These are phyloP conservation scores for Penicillium capsulatum DNA, from an alignment of 2,329 filamentous ascomycete species.

Conservation along the genomic window DNA sequence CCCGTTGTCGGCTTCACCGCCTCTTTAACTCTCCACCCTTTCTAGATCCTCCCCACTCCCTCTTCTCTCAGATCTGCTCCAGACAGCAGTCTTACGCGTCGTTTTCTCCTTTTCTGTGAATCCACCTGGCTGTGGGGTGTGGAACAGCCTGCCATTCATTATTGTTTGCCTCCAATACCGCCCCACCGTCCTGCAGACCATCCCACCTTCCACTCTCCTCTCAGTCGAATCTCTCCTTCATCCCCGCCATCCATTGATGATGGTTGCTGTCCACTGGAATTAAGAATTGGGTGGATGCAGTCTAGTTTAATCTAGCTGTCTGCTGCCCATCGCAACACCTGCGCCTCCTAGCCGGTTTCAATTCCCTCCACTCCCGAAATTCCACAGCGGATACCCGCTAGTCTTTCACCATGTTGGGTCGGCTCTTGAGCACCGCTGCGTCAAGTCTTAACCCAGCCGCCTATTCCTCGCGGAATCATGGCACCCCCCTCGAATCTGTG, in stretches of 20 bases:
- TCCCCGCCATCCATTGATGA: constrained; percentile 20
- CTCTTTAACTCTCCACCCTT: constrained; percentile 24
- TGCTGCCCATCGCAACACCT: constrained; percentile 26
- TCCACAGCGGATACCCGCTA: constrained; percentile 12
- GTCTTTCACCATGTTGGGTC: constrained; percentile 39
- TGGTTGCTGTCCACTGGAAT: constrained; percentile 27
- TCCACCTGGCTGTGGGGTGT: constrained; percentile 12
- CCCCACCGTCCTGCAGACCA: constrained; percentile 23
- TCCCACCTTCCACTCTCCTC: constrained; percentile 22
- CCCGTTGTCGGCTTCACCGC: constrained; percentile 24
- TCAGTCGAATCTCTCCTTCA: constrained; percentile 9
- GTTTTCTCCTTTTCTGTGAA: constrained; percentile 5
- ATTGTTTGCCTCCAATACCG: constrained; percentile 12
- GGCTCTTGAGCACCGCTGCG: constrained; percentile 42
- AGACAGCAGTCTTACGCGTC: constrained; percentile 4
- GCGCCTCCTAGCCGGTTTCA: constrained; percentile 14
- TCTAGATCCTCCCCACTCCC: constrained; percentile 15
- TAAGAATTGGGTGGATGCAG: constrained; percentile 35
- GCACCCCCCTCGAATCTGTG: constrained; percentile 44
- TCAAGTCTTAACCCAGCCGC: constrained; percentile 42
- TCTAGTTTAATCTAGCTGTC: constrained; percentile 29
- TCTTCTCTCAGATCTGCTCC: constrained; percentile 12
- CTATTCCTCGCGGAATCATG: constrained; percentile 35
- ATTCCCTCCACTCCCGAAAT: constrained; percentile 12
- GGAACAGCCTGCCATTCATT: constrained; percentile 13